Percentiles rank a stretch among this genome's conserved stretches.
Evolutionary conservation across 2,329 filamentous ascomycete genomes (phyloP).

Genomic region (Alternaria alternata): DNA sequence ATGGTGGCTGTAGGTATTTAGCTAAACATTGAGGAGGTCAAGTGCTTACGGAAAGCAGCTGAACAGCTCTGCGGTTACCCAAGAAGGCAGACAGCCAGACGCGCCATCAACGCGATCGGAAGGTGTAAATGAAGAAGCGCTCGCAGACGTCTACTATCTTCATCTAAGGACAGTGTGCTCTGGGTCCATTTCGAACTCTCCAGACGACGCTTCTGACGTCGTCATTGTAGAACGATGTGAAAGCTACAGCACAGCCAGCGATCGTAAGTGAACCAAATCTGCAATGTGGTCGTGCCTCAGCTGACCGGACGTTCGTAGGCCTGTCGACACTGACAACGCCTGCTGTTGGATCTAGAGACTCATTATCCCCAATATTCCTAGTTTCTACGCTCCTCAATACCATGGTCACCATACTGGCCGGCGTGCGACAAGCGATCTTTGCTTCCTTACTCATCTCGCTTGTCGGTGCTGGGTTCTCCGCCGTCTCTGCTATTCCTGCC

Average conservation of each 20-base stretch:
- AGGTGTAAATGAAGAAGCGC: not conserved
- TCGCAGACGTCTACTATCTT: conserved; percentile 9
- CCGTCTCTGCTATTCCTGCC: conserved; percentile 22
- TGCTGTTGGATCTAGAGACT: not conserved
- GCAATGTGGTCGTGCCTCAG: not conserved
- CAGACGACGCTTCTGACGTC: not conserved
- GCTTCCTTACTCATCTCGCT: conserved; percentile 31
- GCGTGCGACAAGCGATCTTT: conserved; percentile 21
- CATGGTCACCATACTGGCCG: not conserved
- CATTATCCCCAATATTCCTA: not conserved
- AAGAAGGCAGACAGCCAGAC: not conserved
- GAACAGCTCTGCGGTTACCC: not conserved
- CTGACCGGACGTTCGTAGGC: not conserved
- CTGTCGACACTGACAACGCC: not conserved
- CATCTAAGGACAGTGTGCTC: conserved; percentile 4
- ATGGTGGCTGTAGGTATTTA: conserved; percentile 27
- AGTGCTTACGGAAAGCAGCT: conserved; percentile 2
- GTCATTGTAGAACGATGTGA: not conserved
- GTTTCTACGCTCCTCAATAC: not conserved
- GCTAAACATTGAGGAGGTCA: not conserved
- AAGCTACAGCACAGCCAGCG: not conserved
- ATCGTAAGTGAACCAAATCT: not conserved
- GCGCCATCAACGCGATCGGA: not conserved
- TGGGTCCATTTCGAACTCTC: not conserved
- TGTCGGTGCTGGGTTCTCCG: conserved; percentile 18